Percentiles rank a stretch among this genome's conserved stretches.
These are phyloP conservation scores for Mallotus nudiflorus DNA, from an alignment of 345 rosid species.

Conservation along the genomic window DNA sequence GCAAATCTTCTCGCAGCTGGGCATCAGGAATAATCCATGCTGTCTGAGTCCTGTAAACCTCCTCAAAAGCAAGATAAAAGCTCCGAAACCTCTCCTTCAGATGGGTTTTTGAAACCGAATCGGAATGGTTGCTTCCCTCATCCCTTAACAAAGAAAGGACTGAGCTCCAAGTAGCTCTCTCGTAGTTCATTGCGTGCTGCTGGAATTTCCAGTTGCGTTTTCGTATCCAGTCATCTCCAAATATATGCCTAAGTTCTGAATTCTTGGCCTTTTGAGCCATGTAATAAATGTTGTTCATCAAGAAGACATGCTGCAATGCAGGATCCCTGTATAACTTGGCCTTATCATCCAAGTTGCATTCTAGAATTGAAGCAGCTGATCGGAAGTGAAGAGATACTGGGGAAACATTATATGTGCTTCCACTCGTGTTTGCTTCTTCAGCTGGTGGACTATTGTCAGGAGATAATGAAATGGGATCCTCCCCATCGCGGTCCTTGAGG, in stretches of 20 bases:
- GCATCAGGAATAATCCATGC: constrained; percentile 65
- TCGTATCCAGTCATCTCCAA: constrained; percentile 76
- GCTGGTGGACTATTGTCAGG: constrained; percentile 36
- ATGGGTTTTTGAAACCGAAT: constrained; percentile 43
- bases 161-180: constrained; percentile 75
- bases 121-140: constrained; percentile 49
- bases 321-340: constrained; percentile 62
- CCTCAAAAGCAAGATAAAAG: constrained; percentile 71
- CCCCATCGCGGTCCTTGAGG: constrained; percentile 48
- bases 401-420: constrained; percentile 29
- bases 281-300: constrained; percentile 89
- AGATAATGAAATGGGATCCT: constrained; percentile 31
- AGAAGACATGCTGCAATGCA: constrained; percentile 69
- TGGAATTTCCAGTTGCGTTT: constrained; percentile 80
- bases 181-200: constrained; percentile 69
- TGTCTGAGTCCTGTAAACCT: constrained; percentile 76
- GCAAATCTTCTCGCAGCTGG: constrained; percentile 72
- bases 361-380: constrained; percentile 58
- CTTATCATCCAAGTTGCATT: constrained; percentile 63
- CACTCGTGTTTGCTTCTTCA: constrained; percentile 42
- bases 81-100: constrained; percentile 66
- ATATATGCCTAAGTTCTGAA: constrained; percentile 61
- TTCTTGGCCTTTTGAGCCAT: constrained; percentile 75
- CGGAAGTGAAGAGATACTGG: constrained; percentile 53
- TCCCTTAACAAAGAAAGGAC: constrained; percentile 63